Percentiles rank a stretch among this genome's conserved stretches.
These are phyloP conservation scores for Stipa capillata DNA, from an alignment of 176 grass and related monocot species.

Conservation along the genomic window DNA sequence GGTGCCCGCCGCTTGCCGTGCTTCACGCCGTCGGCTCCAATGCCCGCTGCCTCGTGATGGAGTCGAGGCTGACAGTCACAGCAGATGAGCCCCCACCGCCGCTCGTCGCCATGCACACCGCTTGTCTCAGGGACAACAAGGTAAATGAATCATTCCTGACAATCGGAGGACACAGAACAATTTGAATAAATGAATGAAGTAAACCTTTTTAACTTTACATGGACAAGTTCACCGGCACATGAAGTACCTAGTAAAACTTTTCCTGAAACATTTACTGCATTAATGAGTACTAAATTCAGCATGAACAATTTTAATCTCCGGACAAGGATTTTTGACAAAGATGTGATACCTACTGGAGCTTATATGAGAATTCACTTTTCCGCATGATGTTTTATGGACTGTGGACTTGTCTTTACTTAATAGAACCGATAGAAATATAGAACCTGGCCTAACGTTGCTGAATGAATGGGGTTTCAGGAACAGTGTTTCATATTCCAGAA, in stretches of 20 bases:
- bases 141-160: constrained; percentile 48
- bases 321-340: neutral
- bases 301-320: neutral
- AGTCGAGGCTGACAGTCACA: constrained; percentile 30
- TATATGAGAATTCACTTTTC: neutral
- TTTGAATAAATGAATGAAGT: neutral
- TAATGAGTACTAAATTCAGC: neutral
- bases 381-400: neutral
- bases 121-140: constrained; percentile 67
- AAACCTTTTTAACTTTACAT: neutral
- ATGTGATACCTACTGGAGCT: neutral
- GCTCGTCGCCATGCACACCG: constrained; percentile 51
- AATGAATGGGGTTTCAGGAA: constrained; percentile 14
- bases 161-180: constrained; percentile 6
- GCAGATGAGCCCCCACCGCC: constrained; percentile 32
- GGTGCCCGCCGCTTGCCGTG: constrained; percentile 65
- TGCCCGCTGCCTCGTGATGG: constrained; percentile 58
- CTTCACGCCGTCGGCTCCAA: constrained; percentile 45
- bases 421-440: neutral
- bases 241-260: neutral
- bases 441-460: constrained; percentile 7
- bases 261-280: constrained; percentile 7
- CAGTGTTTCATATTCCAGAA: neutral
- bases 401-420: neutral
- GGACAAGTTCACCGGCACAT: neutral